A percentile compares a stretch with the other conserved stretches of the same genome.
Evolutionary conservation across 495 filamentous ascomycete genomes (phyloP).

Genomic region (Parmelia sp.): DNA sequence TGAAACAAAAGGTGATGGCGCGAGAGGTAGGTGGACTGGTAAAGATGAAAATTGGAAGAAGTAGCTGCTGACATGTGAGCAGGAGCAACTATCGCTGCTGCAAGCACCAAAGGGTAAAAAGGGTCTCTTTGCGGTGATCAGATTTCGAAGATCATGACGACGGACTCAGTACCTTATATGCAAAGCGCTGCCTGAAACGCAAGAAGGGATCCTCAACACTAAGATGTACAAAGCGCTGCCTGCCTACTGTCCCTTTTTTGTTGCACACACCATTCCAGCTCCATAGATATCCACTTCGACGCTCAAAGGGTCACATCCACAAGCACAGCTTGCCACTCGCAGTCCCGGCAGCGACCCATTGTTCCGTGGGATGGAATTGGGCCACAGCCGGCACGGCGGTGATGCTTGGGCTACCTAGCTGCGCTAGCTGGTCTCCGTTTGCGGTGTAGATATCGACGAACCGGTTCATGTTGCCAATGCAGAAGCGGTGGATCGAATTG

Average conservation of each 20-base stretch:
- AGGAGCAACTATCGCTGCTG: neutral
- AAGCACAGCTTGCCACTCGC: constrained; percentile 88
- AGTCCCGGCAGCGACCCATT: constrained; percentile 91
- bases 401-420: constrained; percentile 81
- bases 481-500: constrained; percentile 75
- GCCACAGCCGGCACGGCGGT: constrained; percentile 92
- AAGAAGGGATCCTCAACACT: neutral
- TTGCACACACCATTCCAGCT: neutral
- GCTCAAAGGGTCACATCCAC: constrained; percentile 60
- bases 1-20: neutral
- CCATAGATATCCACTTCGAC: neutral
- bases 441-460: constrained; percentile 85
- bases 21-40: neutral
- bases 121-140: neutral
- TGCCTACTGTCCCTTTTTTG: neutral
- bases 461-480: constrained; percentile 95
- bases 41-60: neutral
- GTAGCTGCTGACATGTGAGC: neutral
- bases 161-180: neutral
- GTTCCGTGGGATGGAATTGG: constrained; percentile 75
- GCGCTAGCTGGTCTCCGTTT: constrained; percentile 80
- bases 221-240: constrained; percentile 4
- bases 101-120: neutral
- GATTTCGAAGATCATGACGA: neutral
- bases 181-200: neutral